These are phyloP conservation scores for Lasiodiplodia sp. DNA, from an alignment of 2,329 filamentous ascomycete genomes.

Conservation along the genomic window DNA sequence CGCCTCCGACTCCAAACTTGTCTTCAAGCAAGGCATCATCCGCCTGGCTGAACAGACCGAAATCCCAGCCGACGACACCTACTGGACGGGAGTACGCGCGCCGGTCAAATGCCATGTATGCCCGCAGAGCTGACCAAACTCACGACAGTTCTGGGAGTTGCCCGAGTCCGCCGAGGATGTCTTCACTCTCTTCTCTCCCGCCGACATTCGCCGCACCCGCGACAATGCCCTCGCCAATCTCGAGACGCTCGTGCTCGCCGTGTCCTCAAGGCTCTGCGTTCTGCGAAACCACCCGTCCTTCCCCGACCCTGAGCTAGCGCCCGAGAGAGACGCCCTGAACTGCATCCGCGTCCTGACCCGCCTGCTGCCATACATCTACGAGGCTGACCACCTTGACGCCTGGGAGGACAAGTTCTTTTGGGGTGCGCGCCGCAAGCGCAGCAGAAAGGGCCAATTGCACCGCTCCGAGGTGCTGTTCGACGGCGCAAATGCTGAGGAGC, in stretches of 20 bases:
- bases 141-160: conserved; percentile 87
- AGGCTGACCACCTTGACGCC: conserved; percentile 78
- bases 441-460: conserved; percentile 52
- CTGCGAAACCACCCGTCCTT: conserved; percentile 91
- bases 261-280: conserved; percentile 82
- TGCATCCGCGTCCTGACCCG: conserved; percentile 91
- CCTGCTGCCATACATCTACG: conserved; percentile 89
- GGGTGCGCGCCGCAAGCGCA: conserved; percentile 72
- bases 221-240: conserved; percentile 86
- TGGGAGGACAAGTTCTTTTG: conserved; percentile 98
- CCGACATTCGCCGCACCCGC: conserved; percentile 79
- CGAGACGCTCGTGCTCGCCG: conserved; percentile 83
- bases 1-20: conserved; percentile 97
- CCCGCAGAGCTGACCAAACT: conserved; percentile 21
- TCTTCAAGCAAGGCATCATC: conserved; percentile 99
- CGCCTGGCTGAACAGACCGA: conserved; percentile 88
- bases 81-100: conserved; percentile 83
- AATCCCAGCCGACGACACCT: conserved; percentile 86
- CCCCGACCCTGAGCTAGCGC: conserved; percentile 83
- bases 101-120: conserved; percentile 34
- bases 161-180: conserved; percentile 95
- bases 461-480: conserved; percentile 82
- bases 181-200: conserved; percentile 91
- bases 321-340: conserved; percentile 87
- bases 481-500: conserved; percentile 66